Base-by-base conservation (phyloP, 768 basidiomycete species). In the Termitomyces titanicus region DNA sequence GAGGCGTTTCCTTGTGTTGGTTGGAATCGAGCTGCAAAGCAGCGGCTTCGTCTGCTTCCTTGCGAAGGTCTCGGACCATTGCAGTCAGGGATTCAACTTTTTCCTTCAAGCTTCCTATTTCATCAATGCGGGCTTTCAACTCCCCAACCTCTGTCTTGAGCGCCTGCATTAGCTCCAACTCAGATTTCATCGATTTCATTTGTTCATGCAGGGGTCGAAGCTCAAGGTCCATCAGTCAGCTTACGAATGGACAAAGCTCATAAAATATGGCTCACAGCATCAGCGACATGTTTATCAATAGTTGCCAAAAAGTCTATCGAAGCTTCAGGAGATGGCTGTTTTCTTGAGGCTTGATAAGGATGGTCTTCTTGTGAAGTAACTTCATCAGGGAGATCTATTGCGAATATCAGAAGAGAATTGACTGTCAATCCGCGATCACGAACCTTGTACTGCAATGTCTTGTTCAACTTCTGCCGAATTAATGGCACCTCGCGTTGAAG, bases 191-290 rank as follows among this genome's bases (percentile, higher is more conserved):
- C 3, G 70, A 66, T 53, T 77, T 69, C 20, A 83, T 63, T 61
- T 82, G 82, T 47, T 76, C 74, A 51, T 79, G 74, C 13, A 86
- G 63, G 17, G 85, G 83, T 35, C 72, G 75, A 53, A 83, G 60
- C 82, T 83, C 29, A 47, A 34, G 56, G 46, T 44, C 53, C 53
- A 62, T 37, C 44, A 29, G 39, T 15, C 15, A 51, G 15, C 18
- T 43, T 44, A 24, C 5, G 7, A 27, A 49, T n/a, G 25, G 6
- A 38, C 11, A 38, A 27, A 13, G 24, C 22, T 48, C 34, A 11
- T 17, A 13, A 37, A n/a, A 6, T 10, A 37, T 25, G 33, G n/a
- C 48, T 61, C 55, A 76, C 74, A n/a, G 73, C 71, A 42, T 71
- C 67, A 12, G 68, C 68, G 52, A 75, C 64, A 52, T 54, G 58